Evolutionary conservation across 176 grass and related monocot genomes (phyloP), one percentile per base, ranked within the genome.

Genomic region (Bonia amplexicaulis): DNA sequence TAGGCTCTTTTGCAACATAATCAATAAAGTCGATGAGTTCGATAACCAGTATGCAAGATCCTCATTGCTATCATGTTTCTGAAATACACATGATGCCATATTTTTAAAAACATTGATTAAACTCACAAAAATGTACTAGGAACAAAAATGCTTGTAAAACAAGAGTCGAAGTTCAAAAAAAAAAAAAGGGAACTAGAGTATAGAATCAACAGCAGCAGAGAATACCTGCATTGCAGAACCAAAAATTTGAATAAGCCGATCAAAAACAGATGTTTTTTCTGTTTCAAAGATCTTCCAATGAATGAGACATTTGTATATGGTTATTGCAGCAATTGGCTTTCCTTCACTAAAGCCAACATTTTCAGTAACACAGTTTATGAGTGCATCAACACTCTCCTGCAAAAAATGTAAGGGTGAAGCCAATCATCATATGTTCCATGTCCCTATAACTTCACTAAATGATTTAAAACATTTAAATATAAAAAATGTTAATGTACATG

Each of bases 21-120:
- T 87, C 71, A 98, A 83, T 80, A 98, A 95, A 95, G 93, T 84
- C 31, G 96, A 92, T 75, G 93, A 87, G 87, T 90, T 98, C 58
- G 96, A 90, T 70, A 98, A 82, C 96, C 96, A 98, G 82, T 94
- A 98, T 84, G 91, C 96, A 64, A 98, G 84, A 95, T 96, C 85
- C 27, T 94, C 91, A 89, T 84, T 92, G 87, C 80, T 85, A 81
- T 95, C 92, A 2, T 90, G 83, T 54, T 87, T 84, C 96, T 98
- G 84, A 85, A 87, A 87, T 73, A 86, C 40, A 81, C 11, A 76
- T 9, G 2, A 44, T 17, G 52, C 3, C 69, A 77, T 41, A 40
- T 20, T 12, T 69, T 42, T 12, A 85, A 69, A 33, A 87, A 58
- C 27, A 69, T 59, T 52, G 26, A 58, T 35, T n/a, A 78, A 83